Conservation (phyloP, 805 yeast genomes). For the Scheffersomyces coipomensis region DNA sequence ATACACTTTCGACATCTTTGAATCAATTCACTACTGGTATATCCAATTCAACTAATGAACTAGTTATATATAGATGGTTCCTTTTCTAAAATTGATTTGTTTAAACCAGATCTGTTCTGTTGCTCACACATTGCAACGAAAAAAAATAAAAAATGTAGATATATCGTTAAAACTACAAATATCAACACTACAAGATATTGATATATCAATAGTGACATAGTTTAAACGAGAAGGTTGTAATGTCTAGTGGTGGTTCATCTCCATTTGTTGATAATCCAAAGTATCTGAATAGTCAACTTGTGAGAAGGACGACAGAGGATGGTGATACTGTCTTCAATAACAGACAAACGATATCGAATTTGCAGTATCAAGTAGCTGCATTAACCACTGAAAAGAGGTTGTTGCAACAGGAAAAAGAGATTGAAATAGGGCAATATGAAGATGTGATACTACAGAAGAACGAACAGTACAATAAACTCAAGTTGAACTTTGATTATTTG, state of each 20-base stretch:
- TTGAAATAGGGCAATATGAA: constrained; percentile 23
- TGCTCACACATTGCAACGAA: too few relatives aligned
- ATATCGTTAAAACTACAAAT: too few relatives aligned
- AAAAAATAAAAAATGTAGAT: too few relatives aligned
- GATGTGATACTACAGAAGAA: constrained; percentile 27
- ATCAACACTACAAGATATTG: too few relatives aligned
- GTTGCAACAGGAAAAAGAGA: constrained; percentile 23
- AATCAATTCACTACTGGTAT: too few relatives aligned
- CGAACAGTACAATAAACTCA: constrained; percentile 29
- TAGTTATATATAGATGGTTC: too few relatives aligned
- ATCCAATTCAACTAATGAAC: too few relatives aligned
- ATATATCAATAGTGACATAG: too few relatives aligned
- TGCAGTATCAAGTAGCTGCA: constrained; percentile 32
- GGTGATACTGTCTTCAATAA: constrained; percentile 14
- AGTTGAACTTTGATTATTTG: constrained; percentile 34
- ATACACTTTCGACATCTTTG: too few relatives aligned
- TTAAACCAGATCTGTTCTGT: too few relatives aligned
- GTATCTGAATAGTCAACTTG: constrained; percentile 1
- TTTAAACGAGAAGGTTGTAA: too few relatives aligned
- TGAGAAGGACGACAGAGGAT: constrained; percentile 1
- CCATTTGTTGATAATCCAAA: constrained; percentile 27
- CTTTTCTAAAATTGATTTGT: too few relatives aligned
- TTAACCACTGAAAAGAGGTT: constrained; percentile 33
- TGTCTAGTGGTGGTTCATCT: constrained; percentile 14
- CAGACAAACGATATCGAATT: constrained; percentile 19